Percentiles rank a stretch among this genome's conserved stretches.
Evolutionary conservation across 2,329 filamentous ascomycete species (phyloP).

Genomic region (Phialophora tarda): DNA sequence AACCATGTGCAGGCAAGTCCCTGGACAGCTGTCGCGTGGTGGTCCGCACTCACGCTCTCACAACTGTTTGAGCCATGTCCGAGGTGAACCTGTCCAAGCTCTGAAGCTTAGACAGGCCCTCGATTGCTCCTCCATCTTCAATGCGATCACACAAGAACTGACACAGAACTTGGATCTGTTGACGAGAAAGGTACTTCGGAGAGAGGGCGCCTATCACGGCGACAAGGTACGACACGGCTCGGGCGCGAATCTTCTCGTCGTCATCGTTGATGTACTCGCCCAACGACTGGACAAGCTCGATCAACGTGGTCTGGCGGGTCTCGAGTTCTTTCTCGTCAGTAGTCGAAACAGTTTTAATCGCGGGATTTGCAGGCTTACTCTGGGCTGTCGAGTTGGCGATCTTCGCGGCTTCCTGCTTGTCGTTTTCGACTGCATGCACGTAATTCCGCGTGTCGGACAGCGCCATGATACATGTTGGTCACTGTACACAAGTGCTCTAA

Average conservation of each 20-base stretch:
- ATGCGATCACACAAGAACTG: constrained; percentile 70
- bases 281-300: constrained; percentile 67
- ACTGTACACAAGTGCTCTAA: neutral
- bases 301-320: constrained; percentile 63
- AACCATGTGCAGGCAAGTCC: constrained; percentile 29
- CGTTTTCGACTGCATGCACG: constrained; percentile 54
- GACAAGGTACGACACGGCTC: constrained; percentile 57
- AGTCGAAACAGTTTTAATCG: neutral
- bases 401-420: constrained; percentile 52
- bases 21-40: constrained; percentile 35
- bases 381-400: constrained; percentile 54
- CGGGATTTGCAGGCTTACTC: constrained; percentile 42
- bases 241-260: constrained; percentile 64
- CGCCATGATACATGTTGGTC: constrained; percentile 39
- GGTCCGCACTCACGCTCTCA: constrained; percentile 55
- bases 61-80: constrained; percentile 59
- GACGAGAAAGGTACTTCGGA: constrained; percentile 62
- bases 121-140: constrained; percentile 65
- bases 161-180: constrained; percentile 67
- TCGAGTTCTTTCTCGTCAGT: constrained; percentile 58
- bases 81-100: constrained; percentile 65
- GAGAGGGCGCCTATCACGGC: constrained; percentile 56
- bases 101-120: constrained; percentile 65
- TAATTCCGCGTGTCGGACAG: constrained; percentile 57
- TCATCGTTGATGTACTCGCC: constrained; percentile 72